phyloP scores from a whole-genome alignment of 139 green algal species.

The Chlorella sp. region DNA sequence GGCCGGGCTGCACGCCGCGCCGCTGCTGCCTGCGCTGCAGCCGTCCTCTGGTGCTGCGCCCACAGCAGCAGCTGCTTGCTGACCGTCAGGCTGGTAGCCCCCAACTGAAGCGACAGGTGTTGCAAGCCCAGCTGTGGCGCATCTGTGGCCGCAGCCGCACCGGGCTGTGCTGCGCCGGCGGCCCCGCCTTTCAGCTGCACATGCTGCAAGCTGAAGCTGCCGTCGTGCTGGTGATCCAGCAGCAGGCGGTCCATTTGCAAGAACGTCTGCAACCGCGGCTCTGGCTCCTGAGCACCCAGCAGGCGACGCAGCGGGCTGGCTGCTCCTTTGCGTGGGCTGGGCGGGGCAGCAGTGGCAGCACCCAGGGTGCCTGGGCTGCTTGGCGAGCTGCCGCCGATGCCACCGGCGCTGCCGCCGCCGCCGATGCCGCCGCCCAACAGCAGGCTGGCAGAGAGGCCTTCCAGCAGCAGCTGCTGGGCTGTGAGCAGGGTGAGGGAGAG shows the following conservation, averaged over 20 bases:
- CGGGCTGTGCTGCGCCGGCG: neutral
- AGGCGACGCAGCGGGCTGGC: neutral
- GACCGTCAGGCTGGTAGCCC: neutral
- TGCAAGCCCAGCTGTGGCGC: neutral
- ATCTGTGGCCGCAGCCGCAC: neutral
- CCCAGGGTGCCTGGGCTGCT: neutral
- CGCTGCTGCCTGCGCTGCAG: neutral
- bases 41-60: neutral
- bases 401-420: neutral
- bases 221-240: slow-evolving; percentile 23
- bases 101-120: neutral
- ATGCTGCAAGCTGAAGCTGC: slow-evolving; percentile 17
- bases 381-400: neutral
- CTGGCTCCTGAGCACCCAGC: neutral
- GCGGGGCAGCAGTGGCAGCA: too few species aligned
- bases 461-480: slow-evolving; percentile 19
- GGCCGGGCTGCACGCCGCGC: neutral
- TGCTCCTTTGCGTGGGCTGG: too few species aligned
- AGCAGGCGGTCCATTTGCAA: neutral
- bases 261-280: neutral
- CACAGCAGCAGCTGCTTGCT: neutral
- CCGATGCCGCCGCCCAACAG: neutral
- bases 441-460: neutral
- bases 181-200: neutral
- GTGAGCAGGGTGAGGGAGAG: neutral